A percentile compares a stretch with the other conserved stretches of the same genome.
These are phyloP conservation scores for Saccharomycopsis babjevae DNA, from an alignment of 805 yeast genomes.

Conservation along the genomic window DNA sequence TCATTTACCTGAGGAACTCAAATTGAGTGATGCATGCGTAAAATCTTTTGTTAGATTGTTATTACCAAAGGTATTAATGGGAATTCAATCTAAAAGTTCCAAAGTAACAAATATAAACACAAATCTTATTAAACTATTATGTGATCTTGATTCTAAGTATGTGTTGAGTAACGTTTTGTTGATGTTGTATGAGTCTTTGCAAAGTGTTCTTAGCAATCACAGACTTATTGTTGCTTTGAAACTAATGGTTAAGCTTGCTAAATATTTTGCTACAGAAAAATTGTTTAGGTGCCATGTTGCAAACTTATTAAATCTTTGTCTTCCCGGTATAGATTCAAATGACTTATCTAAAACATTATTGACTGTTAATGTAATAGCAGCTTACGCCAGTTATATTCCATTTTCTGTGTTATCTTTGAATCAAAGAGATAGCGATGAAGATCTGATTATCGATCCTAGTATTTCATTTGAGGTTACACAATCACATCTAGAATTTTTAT, in stretches of 20 bases:
- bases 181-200: slow-evolving; percentile 70
- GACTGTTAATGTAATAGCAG: slow-evolving; percentile 58
- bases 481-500: slow-evolving; percentile 50
- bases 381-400: slow-evolving; percentile 65
- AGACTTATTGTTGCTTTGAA: slow-evolving; percentile 65
- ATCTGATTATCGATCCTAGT: slow-evolving; percentile 18
- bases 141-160: slow-evolving; percentile 46
- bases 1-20: slow-evolving; percentile 26
- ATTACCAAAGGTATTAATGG: slow-evolving; percentile 47
- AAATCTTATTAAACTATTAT: slow-evolving; percentile 49
- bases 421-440: slow-evolving; percentile 27
- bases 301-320: slow-evolving; percentile 53
- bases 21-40: slow-evolving; percentile 30
- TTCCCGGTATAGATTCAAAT: slow-evolving; percentile 83
- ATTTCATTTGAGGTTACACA: slow-evolving; percentile 48
- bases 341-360: slow-evolving; percentile 66
- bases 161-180: slow-evolving; percentile 46
- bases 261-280: slow-evolving; percentile 55
- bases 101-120: slow-evolving; percentile 48
- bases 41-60: slow-evolving; percentile 41
- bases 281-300: slow-evolving; percentile 70
- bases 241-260: slow-evolving; percentile 51
- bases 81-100: slow-evolving; percentile 68
- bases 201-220: slow-evolving; percentile 62
- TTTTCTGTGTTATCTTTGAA: slow-evolving; percentile 43